These are phyloP conservation scores for Rhizopogon vulgaris DNA, from an alignment of 768 basidiomycete species.

Conservation along the genomic window DNA sequence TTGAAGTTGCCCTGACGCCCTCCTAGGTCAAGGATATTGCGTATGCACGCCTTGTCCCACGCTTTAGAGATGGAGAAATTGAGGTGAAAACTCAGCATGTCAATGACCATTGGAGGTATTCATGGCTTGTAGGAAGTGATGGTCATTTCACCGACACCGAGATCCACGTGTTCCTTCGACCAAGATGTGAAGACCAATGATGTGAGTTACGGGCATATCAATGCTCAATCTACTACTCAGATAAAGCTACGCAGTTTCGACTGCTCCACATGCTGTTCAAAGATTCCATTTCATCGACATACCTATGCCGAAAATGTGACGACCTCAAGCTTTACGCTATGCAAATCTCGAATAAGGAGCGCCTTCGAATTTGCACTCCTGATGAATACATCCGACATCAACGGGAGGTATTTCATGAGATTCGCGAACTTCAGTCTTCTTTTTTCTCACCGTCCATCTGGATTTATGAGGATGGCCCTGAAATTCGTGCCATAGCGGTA, in stretches of 20 bases:
- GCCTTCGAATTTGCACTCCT: constrained; percentile 10
- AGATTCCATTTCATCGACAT: constrained; percentile 4
- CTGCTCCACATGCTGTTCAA: constrained; percentile 15
- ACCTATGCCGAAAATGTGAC: constrained; percentile 22
- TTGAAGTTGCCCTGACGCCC: neutral
- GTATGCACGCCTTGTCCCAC: constrained; percentile 29
- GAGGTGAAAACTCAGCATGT: constrained; percentile 31
- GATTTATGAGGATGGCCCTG: constrained; percentile 34
- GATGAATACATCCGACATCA: constrained; percentile 18
- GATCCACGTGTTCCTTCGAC: constrained; percentile 26
- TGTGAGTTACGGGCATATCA: constrained; percentile 2
- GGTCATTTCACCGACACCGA: constrained; percentile 36
- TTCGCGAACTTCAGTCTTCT: constrained; percentile 28
- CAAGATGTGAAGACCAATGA: constrained; percentile 5
- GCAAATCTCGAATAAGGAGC: constrained; percentile 14
- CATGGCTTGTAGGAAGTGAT: constrained; percentile 36
- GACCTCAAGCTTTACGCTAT: constrained; percentile 28
- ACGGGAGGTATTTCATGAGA: constrained; percentile 28
- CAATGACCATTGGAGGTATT: neutral
- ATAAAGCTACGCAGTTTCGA: constrained; percentile 29
- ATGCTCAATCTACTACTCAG: constrained; percentile 7
- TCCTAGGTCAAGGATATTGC: constrained; percentile 22
- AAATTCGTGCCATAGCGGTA: constrained; percentile 37
- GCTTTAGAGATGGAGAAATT: constrained; percentile 44
- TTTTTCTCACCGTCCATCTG: constrained; percentile 36